Evolutionary conservation across 164 flowering plant species (phyloP).

Genomic region (Umbellularia californica): DNA sequence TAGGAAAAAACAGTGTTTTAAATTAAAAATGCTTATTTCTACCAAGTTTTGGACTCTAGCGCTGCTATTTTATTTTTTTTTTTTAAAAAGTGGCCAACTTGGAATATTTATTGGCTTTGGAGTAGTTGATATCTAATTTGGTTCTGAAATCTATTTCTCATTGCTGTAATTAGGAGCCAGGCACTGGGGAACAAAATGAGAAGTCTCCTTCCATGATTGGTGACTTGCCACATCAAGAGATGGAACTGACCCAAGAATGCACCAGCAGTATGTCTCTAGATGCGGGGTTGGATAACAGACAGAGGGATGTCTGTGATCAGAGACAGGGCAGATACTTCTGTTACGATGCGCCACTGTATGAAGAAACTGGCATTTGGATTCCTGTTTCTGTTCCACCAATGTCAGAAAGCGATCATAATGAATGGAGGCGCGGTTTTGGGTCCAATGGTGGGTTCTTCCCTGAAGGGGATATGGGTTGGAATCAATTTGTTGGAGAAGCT

Average conservation of each 20-base stretch:
- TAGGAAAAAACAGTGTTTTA: too few relatives aligned
- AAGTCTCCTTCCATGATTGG: neutral
- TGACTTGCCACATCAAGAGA: neutral
- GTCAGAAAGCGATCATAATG: constrained; percentile 65
- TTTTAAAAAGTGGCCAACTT: neutral
- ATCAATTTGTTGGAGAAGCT: constrained; percentile 47
- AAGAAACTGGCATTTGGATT: constrained; percentile 94
- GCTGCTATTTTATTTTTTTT: too few relatives aligned
- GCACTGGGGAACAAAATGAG: neutral
- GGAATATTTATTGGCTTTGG: neutral
- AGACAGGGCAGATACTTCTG: constrained; percentile 58
- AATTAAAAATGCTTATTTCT: too few relatives aligned
- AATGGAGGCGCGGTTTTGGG: constrained; percentile 53
- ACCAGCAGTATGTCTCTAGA: neutral
- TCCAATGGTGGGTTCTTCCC: constrained; percentile 75
- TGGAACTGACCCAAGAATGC: neutral
- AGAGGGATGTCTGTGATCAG: constrained; percentile 10
- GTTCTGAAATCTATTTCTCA: neutral
- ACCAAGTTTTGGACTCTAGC: too few relatives aligned
- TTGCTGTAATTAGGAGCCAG: constrained; percentile 5
- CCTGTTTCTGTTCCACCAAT: constrained; percentile 98
- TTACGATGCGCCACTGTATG: constrained; percentile 73
- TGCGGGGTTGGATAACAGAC: neutral
- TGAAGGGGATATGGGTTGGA: constrained; percentile 84
- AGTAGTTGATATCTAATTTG: neutral